phyloP scores from a whole-genome alignment of 2,329 filamentous ascomycete genomes.

The Colletotrichum simmondsii region DNA sequence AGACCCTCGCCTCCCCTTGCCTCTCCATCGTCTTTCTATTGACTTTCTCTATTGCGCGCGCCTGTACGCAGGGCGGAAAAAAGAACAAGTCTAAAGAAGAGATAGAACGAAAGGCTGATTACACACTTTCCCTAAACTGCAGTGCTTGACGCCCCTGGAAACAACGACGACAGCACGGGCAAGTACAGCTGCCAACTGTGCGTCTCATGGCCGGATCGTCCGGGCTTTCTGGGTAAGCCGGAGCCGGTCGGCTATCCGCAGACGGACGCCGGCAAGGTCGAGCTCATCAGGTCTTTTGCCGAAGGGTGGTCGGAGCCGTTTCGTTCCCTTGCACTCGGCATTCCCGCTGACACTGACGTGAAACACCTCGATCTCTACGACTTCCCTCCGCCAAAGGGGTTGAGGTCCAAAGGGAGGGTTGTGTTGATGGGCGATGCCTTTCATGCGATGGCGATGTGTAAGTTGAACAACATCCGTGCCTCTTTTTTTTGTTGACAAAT shows the following conservation, averaged over 20 bases:
- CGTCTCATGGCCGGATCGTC: slow-evolving; percentile 59
- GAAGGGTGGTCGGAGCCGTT: slow-evolving; percentile 62
- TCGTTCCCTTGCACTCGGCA: slow-evolving; percentile 49
- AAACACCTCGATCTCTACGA: slow-evolving; percentile 60
- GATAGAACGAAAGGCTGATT: not conserved
- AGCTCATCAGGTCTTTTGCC: slow-evolving; percentile 56
- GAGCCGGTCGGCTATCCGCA: slow-evolving; percentile 51
- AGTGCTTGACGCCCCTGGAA: slow-evolving; percentile 62
- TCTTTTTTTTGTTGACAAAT: not conserved
- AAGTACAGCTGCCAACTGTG: slow-evolving; percentile 60
- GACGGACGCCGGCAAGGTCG: slow-evolving; percentile 49
- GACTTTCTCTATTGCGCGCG: not conserved
- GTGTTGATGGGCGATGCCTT: slow-evolving; percentile 65
- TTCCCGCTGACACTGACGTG: slow-evolving; percentile 54
- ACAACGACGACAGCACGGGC: slow-evolving; percentile 42
- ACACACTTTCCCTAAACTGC: not conserved
- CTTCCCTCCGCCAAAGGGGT: slow-evolving; percentile 52
- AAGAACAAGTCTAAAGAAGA: too few species aligned
- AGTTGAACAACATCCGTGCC: slow-evolving; percentile 38
- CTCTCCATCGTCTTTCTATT: not conserved
- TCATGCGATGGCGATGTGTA: slow-evolving; percentile 71
- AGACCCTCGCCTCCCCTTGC: not conserved
- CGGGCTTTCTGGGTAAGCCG: slow-evolving; percentile 45
- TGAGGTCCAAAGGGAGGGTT: slow-evolving; percentile 51
- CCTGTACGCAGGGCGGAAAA: not conserved